Evolutionary conservation across 257 asterid genomes (phyloP).

Genomic region (Echium plantagineum): DNA sequence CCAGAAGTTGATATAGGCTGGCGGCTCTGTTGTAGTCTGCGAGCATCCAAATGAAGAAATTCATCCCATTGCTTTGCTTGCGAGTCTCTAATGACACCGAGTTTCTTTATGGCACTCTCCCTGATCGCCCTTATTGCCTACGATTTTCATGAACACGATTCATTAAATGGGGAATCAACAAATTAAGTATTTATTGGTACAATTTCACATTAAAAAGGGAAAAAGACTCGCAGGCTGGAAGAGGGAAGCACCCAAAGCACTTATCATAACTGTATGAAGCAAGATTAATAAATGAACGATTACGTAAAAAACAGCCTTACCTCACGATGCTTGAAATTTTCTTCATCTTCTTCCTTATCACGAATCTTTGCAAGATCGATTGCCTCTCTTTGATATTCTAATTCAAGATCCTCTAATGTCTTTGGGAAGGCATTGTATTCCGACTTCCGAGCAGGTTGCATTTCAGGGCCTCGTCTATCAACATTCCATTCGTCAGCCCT

Average conservation of each 20-base stretch:
- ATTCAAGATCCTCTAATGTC: constrained; percentile 69
- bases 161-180: neutral
- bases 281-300: neutral
- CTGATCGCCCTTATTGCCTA: constrained; percentile 67
- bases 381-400: constrained; percentile 63
- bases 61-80: constrained; percentile 81
- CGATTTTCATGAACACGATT: constrained; percentile 18
- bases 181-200: neutral
- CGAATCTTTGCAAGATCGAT: constrained; percentile 78
- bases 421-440: constrained; percentile 46
- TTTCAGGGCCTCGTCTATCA: constrained; percentile 45
- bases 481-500: constrained; percentile 60
- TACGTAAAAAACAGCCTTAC: constrained; percentile 27
- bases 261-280: no score
- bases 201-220: neutral
- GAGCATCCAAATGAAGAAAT: constrained; percentile 64
- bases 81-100: constrained; percentile 40
- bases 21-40: constrained; percentile 43
- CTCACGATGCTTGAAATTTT: constrained; percentile 84
- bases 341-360: constrained; percentile 95
- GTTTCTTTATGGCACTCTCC: constrained; percentile 55
- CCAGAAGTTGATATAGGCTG: constrained; percentile 43
- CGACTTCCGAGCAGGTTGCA: constrained; percentile 37
- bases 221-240: neutral
- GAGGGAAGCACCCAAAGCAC: no score